Evolutionary conservation across 345 rosid species (phyloP), one percentile per base, ranked within the genome.

Genomic region (Streptanthus diversifolius): DNA sequence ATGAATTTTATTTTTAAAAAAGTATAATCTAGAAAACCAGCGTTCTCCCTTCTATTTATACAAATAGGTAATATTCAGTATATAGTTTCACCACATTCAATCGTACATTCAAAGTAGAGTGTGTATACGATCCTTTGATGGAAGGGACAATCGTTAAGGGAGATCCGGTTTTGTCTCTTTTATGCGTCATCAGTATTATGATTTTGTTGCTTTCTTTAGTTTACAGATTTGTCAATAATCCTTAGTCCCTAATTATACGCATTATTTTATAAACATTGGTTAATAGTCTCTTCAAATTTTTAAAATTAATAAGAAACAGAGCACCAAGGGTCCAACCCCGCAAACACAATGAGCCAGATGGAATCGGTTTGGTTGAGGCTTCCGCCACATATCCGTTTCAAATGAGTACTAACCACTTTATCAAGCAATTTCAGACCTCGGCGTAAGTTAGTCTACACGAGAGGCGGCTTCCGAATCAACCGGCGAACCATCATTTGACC

Each of bases 91-190:
- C n/a, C 3, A 39, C 11, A 5, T 48, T 9, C 2, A 48, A 9
- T 3, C 3, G 13, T 51, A 6, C 33, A 21, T 19, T 13, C 45
- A 58, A 1, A 21, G 6, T 37, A 3, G 35, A 40, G 22, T 58
- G 45, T 18, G 30, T 27, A 60, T 39, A 9, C 18, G 66, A 63
- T 63, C 25, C 68, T 51, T 22, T 25, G n/a, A 2, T 24, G 24
- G 4, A 66, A 51, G 36, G 18, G 58, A 66, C 70, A 49, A 66
- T 35, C 12, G 11, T 66, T 22, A 1, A 15, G 7, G 39, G 35
- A 58, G 77, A 73, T 64, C 51, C 77, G 3, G 60, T 65, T 73
- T 73, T 73, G 77, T 32, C 60, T 73, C 66, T 73, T 53, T 25
- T 56, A 18, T 63, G 63, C 64, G 43, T 72, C 71, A 73, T 32